Percentiles rank a stretch among this genome's conserved stretches.
Evolutionary conservation across 164 flowering plant genomes (phyloP).

Genomic region (Piper betle): DNA sequence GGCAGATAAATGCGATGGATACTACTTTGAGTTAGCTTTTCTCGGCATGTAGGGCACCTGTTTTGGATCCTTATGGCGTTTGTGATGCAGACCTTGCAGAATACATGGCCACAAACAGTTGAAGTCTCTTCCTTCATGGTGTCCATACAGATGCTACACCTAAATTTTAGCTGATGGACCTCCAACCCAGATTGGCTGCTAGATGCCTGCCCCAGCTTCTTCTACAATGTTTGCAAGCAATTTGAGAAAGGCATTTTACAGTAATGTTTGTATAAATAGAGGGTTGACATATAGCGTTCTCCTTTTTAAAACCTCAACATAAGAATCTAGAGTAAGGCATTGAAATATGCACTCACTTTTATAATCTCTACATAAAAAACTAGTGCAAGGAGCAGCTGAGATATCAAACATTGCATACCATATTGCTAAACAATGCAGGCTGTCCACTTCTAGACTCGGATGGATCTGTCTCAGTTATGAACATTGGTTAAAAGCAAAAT

Average conservation of each 20-base stretch:
- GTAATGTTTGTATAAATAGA: too few species aligned
- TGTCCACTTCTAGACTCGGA: not conserved
- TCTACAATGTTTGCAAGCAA: slow-evolving; percentile 3
- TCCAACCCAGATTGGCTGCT: slow-evolving; percentile 8
- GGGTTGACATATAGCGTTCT: too few species aligned
- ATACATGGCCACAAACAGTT: slow-evolving; percentile 43
- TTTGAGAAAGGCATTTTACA: too few species aligned
- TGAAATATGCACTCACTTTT: too few species aligned
- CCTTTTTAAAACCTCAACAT: too few species aligned
- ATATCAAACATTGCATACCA: not conserved
- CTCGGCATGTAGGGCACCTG: slow-evolving; percentile 42
- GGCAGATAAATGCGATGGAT: slow-evolving; percentile 41
- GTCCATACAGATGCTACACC: slow-evolving; percentile 38
- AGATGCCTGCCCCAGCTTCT: slow-evolving; percentile 11
- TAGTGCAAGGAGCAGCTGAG: too few species aligned
- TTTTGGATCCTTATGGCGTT: slow-evolving; percentile 21
- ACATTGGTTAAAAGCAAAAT: not conserved
- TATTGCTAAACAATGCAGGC: not conserved
- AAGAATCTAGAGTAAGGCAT: too few species aligned
- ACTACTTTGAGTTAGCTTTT: slow-evolving; percentile 17
- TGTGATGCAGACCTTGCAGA: slow-evolving; percentile 36
- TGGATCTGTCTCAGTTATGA: not conserved
- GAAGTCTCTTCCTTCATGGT: slow-evolving; percentile 33
- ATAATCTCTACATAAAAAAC: too few species aligned
- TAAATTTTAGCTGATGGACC: slow-evolving; percentile 11